Evolutionary conservation across 768 basidiomycete genomes (phyloP).

Genomic region (Boletus edulis): DNA sequence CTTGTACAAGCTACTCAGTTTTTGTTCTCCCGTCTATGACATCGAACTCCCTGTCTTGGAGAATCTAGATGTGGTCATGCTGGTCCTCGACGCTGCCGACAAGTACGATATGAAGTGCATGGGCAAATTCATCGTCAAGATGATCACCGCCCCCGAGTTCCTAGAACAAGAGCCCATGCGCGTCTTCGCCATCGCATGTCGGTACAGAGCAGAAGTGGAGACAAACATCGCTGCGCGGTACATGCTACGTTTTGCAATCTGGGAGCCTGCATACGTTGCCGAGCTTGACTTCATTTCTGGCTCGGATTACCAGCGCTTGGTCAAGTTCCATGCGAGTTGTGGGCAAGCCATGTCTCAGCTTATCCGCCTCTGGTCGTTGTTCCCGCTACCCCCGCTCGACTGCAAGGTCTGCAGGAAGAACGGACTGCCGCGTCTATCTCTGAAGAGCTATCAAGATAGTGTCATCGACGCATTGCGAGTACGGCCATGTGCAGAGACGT

Average conservation of each 20-base stretch:
- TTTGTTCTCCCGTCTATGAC: conserved; percentile 50
- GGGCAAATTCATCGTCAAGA: conserved; percentile 32
- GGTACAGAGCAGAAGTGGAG: conserved; percentile 34
- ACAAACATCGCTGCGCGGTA: conserved; percentile 36
- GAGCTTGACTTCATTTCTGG: conserved; percentile 40
- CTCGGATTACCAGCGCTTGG: conserved; percentile 34
- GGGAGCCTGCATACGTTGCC: conserved; percentile 30
- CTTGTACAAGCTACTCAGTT: conserved; percentile 40
- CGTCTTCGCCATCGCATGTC: conserved; percentile 37
- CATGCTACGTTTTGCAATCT: conserved; percentile 36
- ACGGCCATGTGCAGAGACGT: conserved; percentile 32
- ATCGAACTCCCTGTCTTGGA: conserved; percentile 30
- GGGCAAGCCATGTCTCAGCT: conserved; percentile 35
- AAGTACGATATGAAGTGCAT: conserved; percentile 53
- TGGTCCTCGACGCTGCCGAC: conserved; percentile 43
- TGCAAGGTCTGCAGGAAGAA: conserved; percentile 37
- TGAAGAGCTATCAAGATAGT: conserved; percentile 33
- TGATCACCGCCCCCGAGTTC: conserved; percentile 32
- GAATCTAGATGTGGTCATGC: conserved; percentile 40
- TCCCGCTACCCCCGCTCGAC: conserved; percentile 30
- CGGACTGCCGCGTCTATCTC: conserved; percentile 29
- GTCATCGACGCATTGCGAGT: conserved; percentile 32
- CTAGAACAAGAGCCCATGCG: conserved; percentile 35
- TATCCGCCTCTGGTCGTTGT: conserved; percentile 30
- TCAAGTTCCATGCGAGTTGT: conserved; percentile 34